A percentile compares a stretch with the other conserved stretches of the same genome.
These are phyloP conservation scores for Penicillium samsonianum DNA, from an alignment of 495 filamentous ascomycete species.

Conservation along the genomic window DNA sequence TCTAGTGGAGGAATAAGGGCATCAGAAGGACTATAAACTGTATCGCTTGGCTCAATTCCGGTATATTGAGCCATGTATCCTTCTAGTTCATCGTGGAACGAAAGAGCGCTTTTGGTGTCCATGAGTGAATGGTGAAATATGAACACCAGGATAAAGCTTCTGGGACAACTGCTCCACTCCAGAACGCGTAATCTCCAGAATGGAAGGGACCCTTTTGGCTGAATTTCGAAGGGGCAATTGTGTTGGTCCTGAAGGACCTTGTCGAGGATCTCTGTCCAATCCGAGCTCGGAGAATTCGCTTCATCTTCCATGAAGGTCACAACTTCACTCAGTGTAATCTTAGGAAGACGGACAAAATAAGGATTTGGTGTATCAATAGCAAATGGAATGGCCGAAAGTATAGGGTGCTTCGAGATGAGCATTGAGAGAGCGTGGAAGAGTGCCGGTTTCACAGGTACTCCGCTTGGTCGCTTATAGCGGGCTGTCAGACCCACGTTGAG, in stretches of 20 bases:
- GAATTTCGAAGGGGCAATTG: slow-evolving; percentile 6
- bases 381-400: slow-evolving; percentile 12
- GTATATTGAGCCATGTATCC: background rate
- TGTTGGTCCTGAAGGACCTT: background rate
- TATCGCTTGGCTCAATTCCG: background rate
- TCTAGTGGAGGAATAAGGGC: slow-evolving; percentile 1
- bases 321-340: background rate
- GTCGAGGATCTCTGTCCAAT: background rate
- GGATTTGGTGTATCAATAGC: slow-evolving; percentile 3
- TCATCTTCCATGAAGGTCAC: background rate
- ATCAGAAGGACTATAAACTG: background rate
- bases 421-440: slow-evolving; percentile 9
- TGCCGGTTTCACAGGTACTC: slow-evolving; percentile 4
- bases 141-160: slow-evolving; percentile 6
- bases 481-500: slow-evolving; percentile 15
- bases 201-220: background rate
- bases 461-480: background rate
- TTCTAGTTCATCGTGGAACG: slow-evolving; percentile 11
- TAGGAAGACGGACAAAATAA: slow-evolving; percentile 6
- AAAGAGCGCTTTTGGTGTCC: slow-evolving; percentile 11
- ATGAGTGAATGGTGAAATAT: slow-evolving; percentile 13
- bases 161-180: background rate
- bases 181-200: slow-evolving; percentile 17
- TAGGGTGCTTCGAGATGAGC: slow-evolving; percentile 13
- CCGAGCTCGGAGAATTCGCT: background rate